Percentiles rank a stretch among this genome's conserved stretches.
Conservation (phyloP, 2,329 filamentous ascomycete species). For the Blastomyces gilchristii region DNA sequence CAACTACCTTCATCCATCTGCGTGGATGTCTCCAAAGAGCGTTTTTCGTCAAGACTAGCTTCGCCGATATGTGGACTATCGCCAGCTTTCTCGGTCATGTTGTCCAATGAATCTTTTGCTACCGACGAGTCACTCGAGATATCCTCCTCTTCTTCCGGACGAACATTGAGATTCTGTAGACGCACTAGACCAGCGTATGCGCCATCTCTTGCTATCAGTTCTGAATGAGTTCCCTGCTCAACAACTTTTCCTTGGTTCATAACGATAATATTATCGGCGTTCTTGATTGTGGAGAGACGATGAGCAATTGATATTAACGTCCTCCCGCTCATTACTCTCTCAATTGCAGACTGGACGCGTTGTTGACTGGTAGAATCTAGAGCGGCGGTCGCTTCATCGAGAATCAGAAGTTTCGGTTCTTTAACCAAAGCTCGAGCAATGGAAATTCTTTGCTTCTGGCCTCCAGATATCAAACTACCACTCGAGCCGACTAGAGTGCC, state of each 20-base stretch:
- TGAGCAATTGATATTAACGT: constrained; percentile 24
- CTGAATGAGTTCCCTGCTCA: constrained; percentile 20
- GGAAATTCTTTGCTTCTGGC: constrained; percentile 52
- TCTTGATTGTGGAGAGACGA: constrained; percentile 21
- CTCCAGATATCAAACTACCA: constrained; percentile 39
- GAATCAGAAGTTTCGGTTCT: constrained; percentile 63
- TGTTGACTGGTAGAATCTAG: constrained; percentile 21
- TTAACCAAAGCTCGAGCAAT: constrained; percentile 74
- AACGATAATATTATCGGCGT: constrained; percentile 24
- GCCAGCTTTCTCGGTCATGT: constrained; percentile 5
- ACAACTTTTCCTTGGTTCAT: constrained; percentile 20
- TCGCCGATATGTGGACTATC: not conserved
- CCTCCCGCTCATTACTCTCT: constrained; percentile 13
- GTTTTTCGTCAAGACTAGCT: constrained; percentile 8
- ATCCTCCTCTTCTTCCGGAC: constrained; percentile 8
- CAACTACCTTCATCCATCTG: constrained; percentile 14
- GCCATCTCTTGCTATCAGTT: constrained; percentile 23
- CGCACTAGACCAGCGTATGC: constrained; percentile 37
- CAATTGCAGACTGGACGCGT: constrained; percentile 19
- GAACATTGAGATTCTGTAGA: constrained; percentile 29
- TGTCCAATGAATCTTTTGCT: constrained; percentile 4
- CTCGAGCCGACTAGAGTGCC: constrained; percentile 44
- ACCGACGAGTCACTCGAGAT: constrained; percentile 6
- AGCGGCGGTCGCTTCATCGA: constrained; percentile 25
- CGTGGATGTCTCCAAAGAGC: constrained; percentile 1